phyloP scores from a whole-genome alignment of 2,329 filamentous ascomycete genomes.

The Blastomyces parvus region DNA sequence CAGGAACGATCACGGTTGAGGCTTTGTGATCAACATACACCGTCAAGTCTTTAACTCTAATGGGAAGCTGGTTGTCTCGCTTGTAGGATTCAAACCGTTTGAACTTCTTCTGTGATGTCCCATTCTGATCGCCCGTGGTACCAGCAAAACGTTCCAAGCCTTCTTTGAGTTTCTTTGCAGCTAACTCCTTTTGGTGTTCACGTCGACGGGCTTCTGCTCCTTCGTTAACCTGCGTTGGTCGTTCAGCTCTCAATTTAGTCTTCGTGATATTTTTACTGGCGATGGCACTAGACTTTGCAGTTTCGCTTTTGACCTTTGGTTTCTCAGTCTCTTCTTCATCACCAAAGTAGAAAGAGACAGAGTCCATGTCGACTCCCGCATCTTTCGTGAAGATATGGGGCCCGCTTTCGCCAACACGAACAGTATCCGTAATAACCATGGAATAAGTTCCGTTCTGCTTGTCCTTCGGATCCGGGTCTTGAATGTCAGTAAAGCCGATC shows the following conservation, averaged over 20 bases:
- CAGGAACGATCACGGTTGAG: constrained; percentile 79
- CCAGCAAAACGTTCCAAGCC: constrained; percentile 79
- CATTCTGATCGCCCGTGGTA: constrained; percentile 73
- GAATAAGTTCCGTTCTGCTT: constrained; percentile 86
- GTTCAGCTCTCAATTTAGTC: constrained; percentile 82
- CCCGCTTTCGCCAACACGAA: constrained; percentile 62
- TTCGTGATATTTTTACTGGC: constrained; percentile 93
- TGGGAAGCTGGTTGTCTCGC: constrained; percentile 85
- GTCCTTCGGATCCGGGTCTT: constrained; percentile 77
- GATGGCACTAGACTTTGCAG: constrained; percentile 71
- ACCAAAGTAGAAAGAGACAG: constrained; percentile 97
- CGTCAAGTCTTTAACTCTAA: constrained; percentile 70
- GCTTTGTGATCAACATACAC: constrained; percentile 89
- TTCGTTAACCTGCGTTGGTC: constrained; percentile 78
- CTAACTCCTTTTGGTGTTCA: constrained; percentile 85
- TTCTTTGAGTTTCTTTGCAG: constrained; percentile 79
- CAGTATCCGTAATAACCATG: constrained; percentile 82
- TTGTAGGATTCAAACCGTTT: constrained; percentile 99
- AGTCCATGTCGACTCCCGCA: constrained; percentile 81
- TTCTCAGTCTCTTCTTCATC: constrained; percentile 78
- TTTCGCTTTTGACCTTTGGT: constrained; percentile 74
- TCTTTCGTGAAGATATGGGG: constrained; percentile 86
- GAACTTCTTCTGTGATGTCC: constrained; percentile 93
- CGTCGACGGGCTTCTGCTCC: constrained; percentile 79
- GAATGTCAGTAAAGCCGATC: constrained; percentile 80